Conservation (phyloP, 1,284 basidiomycete genomes). For the Cryptococcus wingfieldii region DNA sequence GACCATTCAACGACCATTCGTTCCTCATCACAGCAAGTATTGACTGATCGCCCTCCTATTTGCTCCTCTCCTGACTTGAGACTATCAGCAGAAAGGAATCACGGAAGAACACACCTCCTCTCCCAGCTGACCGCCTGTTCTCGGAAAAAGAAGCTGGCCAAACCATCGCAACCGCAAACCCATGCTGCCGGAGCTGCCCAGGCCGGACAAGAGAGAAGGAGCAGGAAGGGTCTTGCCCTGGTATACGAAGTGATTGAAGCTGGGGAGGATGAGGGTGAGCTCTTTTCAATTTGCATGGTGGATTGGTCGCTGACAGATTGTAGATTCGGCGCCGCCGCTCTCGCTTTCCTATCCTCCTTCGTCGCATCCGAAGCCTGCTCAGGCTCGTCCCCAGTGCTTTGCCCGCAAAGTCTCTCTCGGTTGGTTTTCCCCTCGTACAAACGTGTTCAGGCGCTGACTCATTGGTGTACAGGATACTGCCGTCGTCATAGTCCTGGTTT, state of each 20-base stretch:
- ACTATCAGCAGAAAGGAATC: conserved; percentile 53
- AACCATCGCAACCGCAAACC: conserved; percentile 32
- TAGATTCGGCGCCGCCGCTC: conserved; percentile 77
- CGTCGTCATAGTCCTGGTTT: conserved; percentile 76
- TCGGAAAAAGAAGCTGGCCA: conserved; percentile 2
- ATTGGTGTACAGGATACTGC: too few species aligned
- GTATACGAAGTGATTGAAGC: conserved; percentile 86
- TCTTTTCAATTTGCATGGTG: neutral
- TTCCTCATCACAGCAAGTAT: too few species aligned
- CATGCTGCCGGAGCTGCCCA: neutral
- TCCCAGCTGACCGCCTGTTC: conserved; percentile 8
- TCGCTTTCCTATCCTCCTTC: conserved; percentile 87
- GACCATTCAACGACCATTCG: too few species aligned
- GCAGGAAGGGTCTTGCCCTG: conserved; percentile 66
- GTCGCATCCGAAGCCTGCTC: conserved; percentile 63
- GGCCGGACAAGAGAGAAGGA: conserved; percentile 2
- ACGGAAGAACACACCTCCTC: conserved; percentile 19
- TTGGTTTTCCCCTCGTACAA: conserved; percentile 3
- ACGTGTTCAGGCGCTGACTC: too few species aligned
- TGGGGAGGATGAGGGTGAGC: conserved; percentile 78
- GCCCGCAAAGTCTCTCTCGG: conserved; percentile 54
- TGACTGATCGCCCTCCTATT: too few species aligned
- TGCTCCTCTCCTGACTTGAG: too few species aligned
- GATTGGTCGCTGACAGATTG: neutral
- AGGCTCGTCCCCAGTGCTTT: conserved; percentile 78